Evolutionary conservation across 1,139 yeast genomes (phyloP), one percentile per base, ranked within the genome.

Genomic region (Waltiozyma solani): DNA sequence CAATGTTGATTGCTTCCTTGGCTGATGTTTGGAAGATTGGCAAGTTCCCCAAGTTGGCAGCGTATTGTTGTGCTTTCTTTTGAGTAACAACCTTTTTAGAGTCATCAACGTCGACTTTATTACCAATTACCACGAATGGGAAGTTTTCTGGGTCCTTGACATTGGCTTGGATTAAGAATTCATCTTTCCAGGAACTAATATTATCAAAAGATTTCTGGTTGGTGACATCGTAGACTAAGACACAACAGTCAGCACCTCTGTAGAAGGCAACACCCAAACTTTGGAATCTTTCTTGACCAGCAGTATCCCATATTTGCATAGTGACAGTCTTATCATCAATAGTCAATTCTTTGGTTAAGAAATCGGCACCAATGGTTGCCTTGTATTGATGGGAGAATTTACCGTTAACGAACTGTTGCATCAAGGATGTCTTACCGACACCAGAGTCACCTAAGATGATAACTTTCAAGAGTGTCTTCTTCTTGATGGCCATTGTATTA

Each of bases 171-270:
- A 91, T 78, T 48, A 91, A 67, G 57, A 91, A 91, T 62, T 91
- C 97, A 62, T 91, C 97, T 56, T 89, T 78, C 98, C 98, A 91
- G 39, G 85, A 74, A 38, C 85, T 79, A 48, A 91, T 71, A 52
- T 84, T 82, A 57, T 89, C 96, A 60, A 91, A 84, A 7, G 95
- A 84, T 62, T 87, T 87, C 47, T 85, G 81, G 62, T 89, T 89
- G 45, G 95, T 87, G 37, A 91, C 96, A 57, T 89, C 97, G 60
- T 82, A 89, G 51, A 93, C 95, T 45, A 91, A 71, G 10, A 91
- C 97, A 63, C 98, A 91, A 62, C 98, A 91, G 61, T 91, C 98
- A 1, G 98, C 96, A 29, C 98, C 98, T 52, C 98, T 71, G 62
- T 91, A 91, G 60, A 91, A 91, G 1, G 98, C 98, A 35, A 91